phyloP scores from a whole-genome alignment of 805 yeast genomes.

The Kodamaea kakaduensis region DNA sequence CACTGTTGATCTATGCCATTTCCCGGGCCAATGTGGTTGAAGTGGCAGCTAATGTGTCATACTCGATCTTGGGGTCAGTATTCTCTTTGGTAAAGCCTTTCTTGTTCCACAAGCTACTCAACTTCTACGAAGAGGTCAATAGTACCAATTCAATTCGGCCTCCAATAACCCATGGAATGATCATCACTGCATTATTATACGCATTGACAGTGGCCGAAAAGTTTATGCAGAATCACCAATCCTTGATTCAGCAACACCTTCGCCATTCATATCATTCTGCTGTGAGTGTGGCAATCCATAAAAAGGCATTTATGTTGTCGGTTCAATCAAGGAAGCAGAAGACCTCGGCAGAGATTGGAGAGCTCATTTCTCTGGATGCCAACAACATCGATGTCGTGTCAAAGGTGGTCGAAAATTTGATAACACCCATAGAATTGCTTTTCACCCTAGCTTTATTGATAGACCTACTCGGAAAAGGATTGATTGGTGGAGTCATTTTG shows the following conservation, averaged over 20 bases:
- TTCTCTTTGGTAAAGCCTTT: conserved; percentile 10
- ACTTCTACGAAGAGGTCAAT: conserved; percentile 1
- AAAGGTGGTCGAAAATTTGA: conserved; percentile 48
- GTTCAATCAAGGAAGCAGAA: too few relatives aligned
- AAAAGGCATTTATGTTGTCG: too few relatives aligned
- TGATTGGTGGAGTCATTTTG: conserved; percentile 52
- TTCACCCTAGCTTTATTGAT: conserved; percentile 53
- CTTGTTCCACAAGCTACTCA: conserved; percentile 4
- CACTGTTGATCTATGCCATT: conserved; percentile 10
- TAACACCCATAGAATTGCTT: conserved; percentile 53
- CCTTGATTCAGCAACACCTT: too few relatives aligned
- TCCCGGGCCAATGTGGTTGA: conserved; percentile 9
- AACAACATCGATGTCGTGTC: conserved; percentile 15
- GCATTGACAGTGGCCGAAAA: too few relatives aligned
- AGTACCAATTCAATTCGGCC: conserved; percentile 7
- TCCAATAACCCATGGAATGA: conserved; percentile 15
- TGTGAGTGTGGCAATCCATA: too few relatives aligned
- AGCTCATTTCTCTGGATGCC: too few relatives aligned
- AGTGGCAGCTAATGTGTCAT: conserved; percentile 7
- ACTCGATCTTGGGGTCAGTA: conserved; percentile 4
- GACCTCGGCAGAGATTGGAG: too few relatives aligned
- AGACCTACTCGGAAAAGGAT: conserved; percentile 53
- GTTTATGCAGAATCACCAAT: too few relatives aligned
- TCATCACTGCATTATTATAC: conserved; percentile 12
- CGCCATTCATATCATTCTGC: too few relatives aligned